These are phyloP conservation scores for Coemansia sp. DNA, from an alignment of 192 early-diverging fungal genomes.

Conservation along the genomic window DNA sequence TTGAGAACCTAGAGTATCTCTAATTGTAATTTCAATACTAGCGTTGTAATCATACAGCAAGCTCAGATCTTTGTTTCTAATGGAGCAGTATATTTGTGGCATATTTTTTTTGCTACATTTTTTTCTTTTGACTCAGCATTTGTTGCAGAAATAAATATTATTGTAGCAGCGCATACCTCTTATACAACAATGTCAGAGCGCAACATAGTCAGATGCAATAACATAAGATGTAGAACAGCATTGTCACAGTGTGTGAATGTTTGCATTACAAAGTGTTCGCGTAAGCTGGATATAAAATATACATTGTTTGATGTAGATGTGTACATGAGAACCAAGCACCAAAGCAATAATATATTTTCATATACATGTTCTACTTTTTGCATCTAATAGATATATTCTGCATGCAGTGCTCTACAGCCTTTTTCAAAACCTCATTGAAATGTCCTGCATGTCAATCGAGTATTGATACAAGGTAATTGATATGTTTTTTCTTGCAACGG, in stretches of 20 bases:
- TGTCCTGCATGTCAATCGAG: slow-evolving; percentile 67
- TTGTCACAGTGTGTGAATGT: slow-evolving; percentile 47
- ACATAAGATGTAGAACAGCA: slow-evolving; percentile 41
- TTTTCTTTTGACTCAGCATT: background rate
- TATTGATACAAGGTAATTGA: slow-evolving; percentile 55
- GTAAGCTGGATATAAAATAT: slow-evolving; percentile 41
- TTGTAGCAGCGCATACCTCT: background rate
- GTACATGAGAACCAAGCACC: background rate
- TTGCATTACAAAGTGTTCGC: slow-evolving; percentile 68
- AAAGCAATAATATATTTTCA: background rate
- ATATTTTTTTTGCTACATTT: background rate
- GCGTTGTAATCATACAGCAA: background rate
- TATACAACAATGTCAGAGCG: slow-evolving; percentile 20
- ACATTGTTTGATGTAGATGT: background rate
- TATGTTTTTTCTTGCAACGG: background rate
- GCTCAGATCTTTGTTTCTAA: background rate
- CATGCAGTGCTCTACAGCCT: slow-evolving; percentile 57
- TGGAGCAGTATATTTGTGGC: background rate
- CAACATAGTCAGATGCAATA: slow-evolving; percentile 47
- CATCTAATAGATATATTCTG: slow-evolving; percentile 65
- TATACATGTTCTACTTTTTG: background rate
- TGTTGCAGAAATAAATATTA: background rate
- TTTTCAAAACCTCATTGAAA: slow-evolving; percentile 53
- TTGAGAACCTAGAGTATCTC: slow-evolving; percentile 49
- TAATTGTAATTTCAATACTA: background rate